Conservation (phyloP, 805 yeast genomes). For the Candida ovalis region DNA sequence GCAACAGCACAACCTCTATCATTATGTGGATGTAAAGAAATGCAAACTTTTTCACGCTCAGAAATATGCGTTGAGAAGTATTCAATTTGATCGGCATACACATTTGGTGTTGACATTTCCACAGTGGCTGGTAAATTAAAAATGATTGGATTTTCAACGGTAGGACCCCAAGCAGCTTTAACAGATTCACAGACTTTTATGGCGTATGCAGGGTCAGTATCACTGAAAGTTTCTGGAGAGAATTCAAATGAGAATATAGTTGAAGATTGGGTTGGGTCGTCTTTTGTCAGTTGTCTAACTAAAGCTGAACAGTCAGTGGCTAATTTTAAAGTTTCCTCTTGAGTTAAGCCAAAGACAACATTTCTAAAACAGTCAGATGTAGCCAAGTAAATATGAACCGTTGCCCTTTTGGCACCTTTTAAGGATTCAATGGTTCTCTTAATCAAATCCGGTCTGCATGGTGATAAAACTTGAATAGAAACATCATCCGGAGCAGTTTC, state of each 20-base stretch:
- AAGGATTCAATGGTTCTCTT: slow-evolving; percentile 68
- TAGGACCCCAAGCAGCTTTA: slow-evolving; percentile 69
- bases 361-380: slow-evolving; percentile 71
- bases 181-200: slow-evolving; percentile 71
- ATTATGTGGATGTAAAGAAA: slow-evolving; percentile 79
- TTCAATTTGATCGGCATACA: slow-evolving; percentile 83
- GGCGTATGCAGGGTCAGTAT: slow-evolving; percentile 61
- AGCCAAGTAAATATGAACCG: slow-evolving; percentile 72
- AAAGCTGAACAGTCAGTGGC: slow-evolving; percentile 63
- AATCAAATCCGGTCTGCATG: slow-evolving; percentile 72
- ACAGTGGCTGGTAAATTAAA: slow-evolving; percentile 85
- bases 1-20: slow-evolving; percentile 91
- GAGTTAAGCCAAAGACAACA: slow-evolving; percentile 62
- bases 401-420: slow-evolving; percentile 72
- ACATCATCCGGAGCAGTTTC: slow-evolving; percentile 75
- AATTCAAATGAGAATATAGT: slow-evolving; percentile 76
- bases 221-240: slow-evolving; percentile 78
- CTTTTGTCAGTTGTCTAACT: slow-evolving; percentile 66
- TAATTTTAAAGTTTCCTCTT: slow-evolving; percentile 53
- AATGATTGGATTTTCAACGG: slow-evolving; percentile 61
- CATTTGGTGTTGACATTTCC: slow-evolving; percentile 76
- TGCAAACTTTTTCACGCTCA: slow-evolving; percentile 66
- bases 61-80: slow-evolving; percentile 58
- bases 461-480: slow-evolving; percentile 69
- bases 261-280: slow-evolving; percentile 46